Evolutionary conservation across 345 rosid genomes (phyloP).

Genomic region (Citrus inodora): DNA sequence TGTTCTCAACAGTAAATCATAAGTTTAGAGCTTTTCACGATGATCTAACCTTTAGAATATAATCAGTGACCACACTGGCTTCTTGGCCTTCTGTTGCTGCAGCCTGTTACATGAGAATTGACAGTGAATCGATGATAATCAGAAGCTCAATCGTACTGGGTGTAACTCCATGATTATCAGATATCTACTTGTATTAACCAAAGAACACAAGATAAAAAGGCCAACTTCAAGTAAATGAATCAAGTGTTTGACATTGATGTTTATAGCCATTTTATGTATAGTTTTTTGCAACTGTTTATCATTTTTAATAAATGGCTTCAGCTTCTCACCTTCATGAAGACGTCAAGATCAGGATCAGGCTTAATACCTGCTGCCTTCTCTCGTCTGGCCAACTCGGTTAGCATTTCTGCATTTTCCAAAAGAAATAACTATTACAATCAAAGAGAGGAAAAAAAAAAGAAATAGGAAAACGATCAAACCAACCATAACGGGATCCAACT

Average conservation of each 20-base stretch:
- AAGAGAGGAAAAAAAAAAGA: neutral
- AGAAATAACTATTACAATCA: neutral
- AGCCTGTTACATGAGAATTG: constrained; percentile 23
- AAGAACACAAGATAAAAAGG: neutral
- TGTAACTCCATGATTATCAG: neutral
- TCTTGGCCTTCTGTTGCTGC: constrained; percentile 41
- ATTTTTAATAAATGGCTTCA: too few species aligned
- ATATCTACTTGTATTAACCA: neutral
- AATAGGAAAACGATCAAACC: neutral
- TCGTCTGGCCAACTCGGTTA: neutral
- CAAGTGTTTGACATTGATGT: neutral
- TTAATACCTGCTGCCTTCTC: neutral
- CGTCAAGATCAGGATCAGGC: neutral
- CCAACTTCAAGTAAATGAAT: neutral
- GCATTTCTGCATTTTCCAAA: neutral
- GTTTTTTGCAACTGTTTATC: too few species aligned
- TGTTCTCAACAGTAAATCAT: neutral
- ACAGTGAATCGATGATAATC: neutral
- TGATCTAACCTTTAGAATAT: constrained; percentile 41
- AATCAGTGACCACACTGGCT: constrained; percentile 42
- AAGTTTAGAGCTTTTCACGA: neutral
- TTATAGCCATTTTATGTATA: too few species aligned
- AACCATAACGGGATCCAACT: neutral
- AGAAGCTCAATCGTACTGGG: neutral
- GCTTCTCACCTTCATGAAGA: neutral